A percentile compares a stretch with the other conserved stretches of the same genome.
Conservation (phyloP, 83 land plant genomes). For the Picea abies region DNA sequence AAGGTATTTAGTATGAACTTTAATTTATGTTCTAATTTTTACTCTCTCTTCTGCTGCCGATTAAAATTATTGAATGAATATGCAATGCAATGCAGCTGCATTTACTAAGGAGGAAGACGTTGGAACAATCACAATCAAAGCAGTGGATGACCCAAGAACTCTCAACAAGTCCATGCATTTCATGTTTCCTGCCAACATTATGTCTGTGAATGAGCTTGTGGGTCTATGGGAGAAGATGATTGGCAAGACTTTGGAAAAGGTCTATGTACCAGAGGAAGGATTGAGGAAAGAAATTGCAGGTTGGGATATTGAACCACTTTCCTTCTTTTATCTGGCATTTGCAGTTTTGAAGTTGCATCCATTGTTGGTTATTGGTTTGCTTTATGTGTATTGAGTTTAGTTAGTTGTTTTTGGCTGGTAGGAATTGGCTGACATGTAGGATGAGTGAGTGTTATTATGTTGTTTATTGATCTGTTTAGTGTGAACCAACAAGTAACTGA, state of each 20-base stretch:
- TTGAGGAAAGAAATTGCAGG: conserved; percentile 16
- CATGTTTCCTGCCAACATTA: conserved; percentile 23
- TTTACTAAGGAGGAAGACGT: conserved; percentile 32
- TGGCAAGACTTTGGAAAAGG: conserved; percentile 16
- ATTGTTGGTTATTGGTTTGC: too few relatives aligned
- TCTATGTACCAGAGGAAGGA: conserved; percentile 9
- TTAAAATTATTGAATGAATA: not conserved
- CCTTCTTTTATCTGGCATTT: too few relatives aligned
- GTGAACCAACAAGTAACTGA: not conserved
- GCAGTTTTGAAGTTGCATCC: too few relatives aligned
- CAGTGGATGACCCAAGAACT: conserved; percentile 36
- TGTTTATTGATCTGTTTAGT: not conserved
- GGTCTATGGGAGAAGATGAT: conserved; percentile 34
- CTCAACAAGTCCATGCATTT: conserved; percentile 29
- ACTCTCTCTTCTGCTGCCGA: too few relatives aligned
- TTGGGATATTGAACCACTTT: not conserved
- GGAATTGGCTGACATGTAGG: too few relatives aligned
- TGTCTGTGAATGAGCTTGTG: conserved; percentile 29
- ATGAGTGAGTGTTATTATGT: too few relatives aligned
- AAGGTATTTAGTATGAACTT: conserved; percentile 21
- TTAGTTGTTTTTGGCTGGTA: too few relatives aligned
- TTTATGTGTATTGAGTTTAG: too few relatives aligned
- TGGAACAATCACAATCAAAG: conserved; percentile 25
- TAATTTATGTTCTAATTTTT: not conserved
- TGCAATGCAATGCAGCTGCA: not conserved